These are phyloP conservation scores for Podila verticillata DNA, from an alignment of 192 early-diverging fungal genomes.

Conservation along the genomic window DNA sequence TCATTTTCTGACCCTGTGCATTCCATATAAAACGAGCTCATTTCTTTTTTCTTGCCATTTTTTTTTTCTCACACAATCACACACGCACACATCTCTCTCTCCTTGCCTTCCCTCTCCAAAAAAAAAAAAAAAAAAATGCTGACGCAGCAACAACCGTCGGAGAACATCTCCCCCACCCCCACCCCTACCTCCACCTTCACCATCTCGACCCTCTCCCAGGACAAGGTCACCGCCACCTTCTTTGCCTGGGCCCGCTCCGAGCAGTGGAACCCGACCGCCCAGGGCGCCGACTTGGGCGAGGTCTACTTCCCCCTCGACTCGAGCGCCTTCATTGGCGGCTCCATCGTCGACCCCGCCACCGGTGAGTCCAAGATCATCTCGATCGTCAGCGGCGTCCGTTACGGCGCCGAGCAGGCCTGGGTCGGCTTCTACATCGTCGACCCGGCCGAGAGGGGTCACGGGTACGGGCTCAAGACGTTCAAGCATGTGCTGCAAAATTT, in stretches of 20 bases:
- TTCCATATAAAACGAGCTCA: too few species aligned
- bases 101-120: background rate
- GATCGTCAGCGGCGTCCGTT: constrained; percentile 11
- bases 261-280: background rate
- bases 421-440: constrained; percentile 30
- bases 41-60: too few species aligned
- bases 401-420: constrained; percentile 13
- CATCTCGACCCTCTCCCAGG: background rate
- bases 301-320: background rate
- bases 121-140: too few species aligned
- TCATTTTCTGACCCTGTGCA: too few species aligned
- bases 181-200: background rate
- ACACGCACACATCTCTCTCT: too few species aligned
- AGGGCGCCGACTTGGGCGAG: background rate
- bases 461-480: constrained; percentile 13
- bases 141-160: background rate
- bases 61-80: too few species aligned
- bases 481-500: background rate
- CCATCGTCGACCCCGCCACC: background rate
- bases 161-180: background rate
- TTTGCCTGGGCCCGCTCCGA: background rate
- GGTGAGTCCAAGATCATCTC: background rate
- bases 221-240: background rate
- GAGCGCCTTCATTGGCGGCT: background rate
- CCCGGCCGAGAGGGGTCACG: constrained; percentile 16